These are phyloP conservation scores for Moniliella sp. DNA, from an alignment of 1,284 basidiomycete genomes.

Conservation along the genomic window DNA sequence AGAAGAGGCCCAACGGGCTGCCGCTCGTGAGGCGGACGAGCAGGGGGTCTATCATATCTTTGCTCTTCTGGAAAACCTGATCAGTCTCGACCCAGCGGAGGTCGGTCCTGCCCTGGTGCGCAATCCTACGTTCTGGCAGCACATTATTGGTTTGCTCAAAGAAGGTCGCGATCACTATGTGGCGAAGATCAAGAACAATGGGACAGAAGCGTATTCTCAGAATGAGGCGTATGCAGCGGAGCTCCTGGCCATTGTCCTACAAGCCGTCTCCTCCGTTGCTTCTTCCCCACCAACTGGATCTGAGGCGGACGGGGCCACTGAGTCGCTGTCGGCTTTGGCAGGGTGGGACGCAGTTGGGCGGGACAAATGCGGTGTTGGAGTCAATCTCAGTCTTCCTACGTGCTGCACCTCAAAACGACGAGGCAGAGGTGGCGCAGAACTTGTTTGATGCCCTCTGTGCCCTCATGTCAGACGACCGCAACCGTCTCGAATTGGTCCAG, in stretches of 20 bases:
- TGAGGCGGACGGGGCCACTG: slow-evolving; percentile 4
- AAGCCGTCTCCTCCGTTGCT: slow-evolving; percentile 28
- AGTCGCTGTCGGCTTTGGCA: too few relatives aligned
- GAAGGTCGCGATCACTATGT: too few relatives aligned
- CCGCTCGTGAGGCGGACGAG: slow-evolving; percentile 12
- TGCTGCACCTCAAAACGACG: slow-evolving; percentile 64
- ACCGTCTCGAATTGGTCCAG: slow-evolving; percentile 62
- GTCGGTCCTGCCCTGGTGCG: slow-evolving; percentile 41
- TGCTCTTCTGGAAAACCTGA: slow-evolving; percentile 73
- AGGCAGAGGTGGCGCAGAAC: slow-evolving; percentile 93
- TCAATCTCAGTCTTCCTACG: slow-evolving; percentile 34
- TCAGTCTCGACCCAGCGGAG: slow-evolving; percentile 53
- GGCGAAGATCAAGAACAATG: slow-evolving; percentile 53
- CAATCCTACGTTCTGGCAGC: slow-evolving; percentile 53
- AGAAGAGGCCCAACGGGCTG: slow-evolving; percentile 2
- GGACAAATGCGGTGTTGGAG: too few relatives aligned
- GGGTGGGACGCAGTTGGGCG: too few relatives aligned
- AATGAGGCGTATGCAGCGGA: slow-evolving; percentile 36
- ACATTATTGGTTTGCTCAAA: slow-evolving; percentile 59
- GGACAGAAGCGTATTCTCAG: slow-evolving; percentile 10
- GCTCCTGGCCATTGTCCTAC: slow-evolving; percentile 66
- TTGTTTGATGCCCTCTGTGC: slow-evolving; percentile 73
- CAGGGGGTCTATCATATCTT: slow-evolving; percentile 22
- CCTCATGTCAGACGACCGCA: slow-evolving; percentile 44
- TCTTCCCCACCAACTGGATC: slow-evolving; percentile 1